Base-by-base conservation (phyloP, 441 rosid species). In the Corymbia citriodora region DNA sequence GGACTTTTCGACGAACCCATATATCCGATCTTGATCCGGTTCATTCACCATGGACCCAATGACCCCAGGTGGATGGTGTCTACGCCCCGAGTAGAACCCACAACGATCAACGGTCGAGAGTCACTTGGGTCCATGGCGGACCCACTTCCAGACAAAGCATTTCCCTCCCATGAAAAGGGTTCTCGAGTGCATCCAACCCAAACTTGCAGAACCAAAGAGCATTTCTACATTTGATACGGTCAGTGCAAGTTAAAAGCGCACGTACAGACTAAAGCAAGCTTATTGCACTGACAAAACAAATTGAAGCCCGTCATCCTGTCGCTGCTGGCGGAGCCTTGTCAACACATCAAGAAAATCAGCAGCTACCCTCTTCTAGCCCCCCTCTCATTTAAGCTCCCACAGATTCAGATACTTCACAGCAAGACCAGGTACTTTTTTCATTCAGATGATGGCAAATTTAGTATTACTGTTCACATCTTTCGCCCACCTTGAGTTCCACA, bases 121-220 rank as follows among this genome's bases (percentile, higher is more conserved):
- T 45, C 8, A 14, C 25, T 21, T 1, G 1, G 3, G 2, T 40
- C 85, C 2, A 4, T 0, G 3, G 29, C 13, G 0, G n/a, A 74
- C n/a, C 52, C 8, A 40, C 40, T 74, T 79, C 21, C 3, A 23
- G 82, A 27, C 49, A 19, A 36, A 36, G 9, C 7, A 6, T 2
- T 10, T 36, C 27, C 15, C 2, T 19, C 48, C n/a, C n/a, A 7
- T 7, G 17, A 40, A 7, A 12, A 40, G 50, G 11, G n/a, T 74
- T 40, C 82, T 40, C 83, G 7, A 74, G 83, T 21, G 83, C 83
- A 21, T 74, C 61, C 21, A 55, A 55, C 21, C 83, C 83, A 21
- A 74, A 72, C 25, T 36, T 18, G 49, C 82, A 2, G 82, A 72
- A 19, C 82, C 82, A 19, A 11, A 40, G 83, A 40, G 83, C 50